These are phyloP conservation scores for Houttuynia cordata DNA, from an alignment of 164 flowering plant genomes.

Conservation along the genomic window DNA sequence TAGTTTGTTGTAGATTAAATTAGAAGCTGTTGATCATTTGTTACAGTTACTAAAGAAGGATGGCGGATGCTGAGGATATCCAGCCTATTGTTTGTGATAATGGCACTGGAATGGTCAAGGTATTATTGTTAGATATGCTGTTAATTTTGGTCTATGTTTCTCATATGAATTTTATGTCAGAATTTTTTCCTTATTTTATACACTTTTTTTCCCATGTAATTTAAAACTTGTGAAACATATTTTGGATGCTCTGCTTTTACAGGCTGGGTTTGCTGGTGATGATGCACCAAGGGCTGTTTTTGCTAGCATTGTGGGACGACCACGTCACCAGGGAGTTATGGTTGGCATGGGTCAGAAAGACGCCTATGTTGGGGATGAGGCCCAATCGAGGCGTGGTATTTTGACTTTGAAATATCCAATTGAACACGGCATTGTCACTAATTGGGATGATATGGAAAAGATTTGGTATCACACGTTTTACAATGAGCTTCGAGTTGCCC, in stretches of 20 bases:
- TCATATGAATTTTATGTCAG: background rate
- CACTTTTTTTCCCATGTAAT: too few relatives aligned
- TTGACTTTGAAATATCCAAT: background rate
- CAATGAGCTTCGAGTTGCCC: background rate
- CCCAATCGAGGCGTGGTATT: background rate
- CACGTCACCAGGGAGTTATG: background rate
- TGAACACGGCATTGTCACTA: background rate
- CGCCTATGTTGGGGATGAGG: background rate
- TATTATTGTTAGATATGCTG: too few relatives aligned
- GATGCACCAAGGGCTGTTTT: background rate
- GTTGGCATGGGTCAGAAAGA: background rate
- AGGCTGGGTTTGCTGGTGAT: background rate
- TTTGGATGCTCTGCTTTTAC: background rate
- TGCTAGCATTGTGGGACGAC: background rate
- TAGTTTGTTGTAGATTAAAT: background rate
- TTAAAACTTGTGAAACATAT: background rate
- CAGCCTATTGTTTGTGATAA: background rate
- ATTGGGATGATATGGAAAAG: background rate
- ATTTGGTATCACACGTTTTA: background rate
- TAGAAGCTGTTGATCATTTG: background rate
- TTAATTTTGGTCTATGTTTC: too few relatives aligned
- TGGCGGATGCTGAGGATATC: background rate
- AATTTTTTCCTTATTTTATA: background rate
- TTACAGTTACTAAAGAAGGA: background rate
- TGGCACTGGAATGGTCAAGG: background rate